Percentiles rank a stretch among this genome's conserved stretches.
Evolutionary conservation across 176 grass and related monocot genomes (phyloP).

Genomic region (Oryza meyeriana): DNA sequence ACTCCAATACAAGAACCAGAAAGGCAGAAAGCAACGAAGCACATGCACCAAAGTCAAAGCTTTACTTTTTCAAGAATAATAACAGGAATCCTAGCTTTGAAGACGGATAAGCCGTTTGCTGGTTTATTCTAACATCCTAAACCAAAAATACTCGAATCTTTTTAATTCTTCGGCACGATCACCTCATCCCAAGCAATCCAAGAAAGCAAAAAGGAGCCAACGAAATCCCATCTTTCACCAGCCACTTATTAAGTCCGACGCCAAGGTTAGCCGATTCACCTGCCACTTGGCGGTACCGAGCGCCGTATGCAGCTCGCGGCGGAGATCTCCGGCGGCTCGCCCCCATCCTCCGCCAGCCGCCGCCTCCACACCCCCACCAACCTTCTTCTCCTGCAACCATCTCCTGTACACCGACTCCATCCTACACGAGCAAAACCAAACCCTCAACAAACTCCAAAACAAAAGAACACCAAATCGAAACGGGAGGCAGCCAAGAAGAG

Average conservation of each 20-base stretch:
- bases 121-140: background rate
- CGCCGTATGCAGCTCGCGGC: conserved; percentile 62
- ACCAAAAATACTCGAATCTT: background rate
- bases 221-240: background rate
- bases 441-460: background rate
- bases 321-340: conserved; percentile 38
- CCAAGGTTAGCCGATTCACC: conserved; percentile 23
- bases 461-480: background rate
- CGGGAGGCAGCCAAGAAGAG: background rate
- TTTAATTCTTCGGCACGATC: background rate
- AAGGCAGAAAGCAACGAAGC: background rate
- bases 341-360: conserved; percentile 1
- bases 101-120: background rate
- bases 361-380: background rate
- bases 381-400: conserved; percentile 55
- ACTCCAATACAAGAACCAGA: background rate
- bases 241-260: background rate
- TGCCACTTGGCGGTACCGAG: conserved; percentile 90
- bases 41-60: background rate
- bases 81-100: background rate
- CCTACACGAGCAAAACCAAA: conserved; percentile 31
- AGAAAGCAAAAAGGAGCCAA: background rate
- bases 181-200: background rate
- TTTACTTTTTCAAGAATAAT: background rate
- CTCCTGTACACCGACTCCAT: conserved; percentile 76